Conservation (phyloP, 139 green algal species). For the Trebouxia sp. region DNA sequence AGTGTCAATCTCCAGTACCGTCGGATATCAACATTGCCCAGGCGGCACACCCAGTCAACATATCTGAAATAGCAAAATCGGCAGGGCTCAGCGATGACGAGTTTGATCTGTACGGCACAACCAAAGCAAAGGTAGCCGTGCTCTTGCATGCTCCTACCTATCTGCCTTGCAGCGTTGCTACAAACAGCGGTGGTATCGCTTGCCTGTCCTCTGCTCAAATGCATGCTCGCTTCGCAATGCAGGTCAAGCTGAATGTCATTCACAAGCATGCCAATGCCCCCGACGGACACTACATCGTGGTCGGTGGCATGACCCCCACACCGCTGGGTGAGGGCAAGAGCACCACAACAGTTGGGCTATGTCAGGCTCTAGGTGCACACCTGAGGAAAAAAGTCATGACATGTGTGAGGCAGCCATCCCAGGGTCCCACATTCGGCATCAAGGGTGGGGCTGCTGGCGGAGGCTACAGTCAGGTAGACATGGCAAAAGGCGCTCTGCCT, state of each 20-base stretch:
- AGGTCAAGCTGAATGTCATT: slow-evolving; percentile 76
- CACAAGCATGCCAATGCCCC: slow-evolving; percentile 56
- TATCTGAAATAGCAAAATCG: slow-evolving; percentile 78
- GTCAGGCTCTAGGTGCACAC: slow-evolving; percentile 92
- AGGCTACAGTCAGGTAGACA: slow-evolving; percentile 95
- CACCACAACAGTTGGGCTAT: slow-evolving; percentile 97
- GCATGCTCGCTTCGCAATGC: background rate
- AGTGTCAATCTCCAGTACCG: slow-evolving; percentile 64
- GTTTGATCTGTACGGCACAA: slow-evolving; percentile 80
- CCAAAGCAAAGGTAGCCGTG: slow-evolving; percentile 95
- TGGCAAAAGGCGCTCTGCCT: no score
- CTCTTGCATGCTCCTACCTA: no score
- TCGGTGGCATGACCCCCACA: slow-evolving; percentile 96
- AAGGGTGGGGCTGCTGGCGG: slow-evolving; percentile 97
- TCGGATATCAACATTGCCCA: slow-evolving; percentile 91
- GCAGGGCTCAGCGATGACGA: slow-evolving; percentile 74
- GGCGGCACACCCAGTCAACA: slow-evolving; percentile 39
- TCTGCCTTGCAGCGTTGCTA: no score
- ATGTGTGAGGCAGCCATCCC: slow-evolving; percentile 93
- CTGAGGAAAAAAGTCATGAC: slow-evolving; percentile 83
- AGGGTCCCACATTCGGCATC: slow-evolving; percentile 99
- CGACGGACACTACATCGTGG: slow-evolving; percentile 91
- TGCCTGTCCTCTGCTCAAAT: background rate
- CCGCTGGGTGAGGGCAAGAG: slow-evolving; percentile 94
- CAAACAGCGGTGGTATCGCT: background rate